These are phyloP conservation scores for Chaetomium globosum DNA, from an alignment of 2,329 filamentous ascomycete genomes.

Conservation along the genomic window DNA sequence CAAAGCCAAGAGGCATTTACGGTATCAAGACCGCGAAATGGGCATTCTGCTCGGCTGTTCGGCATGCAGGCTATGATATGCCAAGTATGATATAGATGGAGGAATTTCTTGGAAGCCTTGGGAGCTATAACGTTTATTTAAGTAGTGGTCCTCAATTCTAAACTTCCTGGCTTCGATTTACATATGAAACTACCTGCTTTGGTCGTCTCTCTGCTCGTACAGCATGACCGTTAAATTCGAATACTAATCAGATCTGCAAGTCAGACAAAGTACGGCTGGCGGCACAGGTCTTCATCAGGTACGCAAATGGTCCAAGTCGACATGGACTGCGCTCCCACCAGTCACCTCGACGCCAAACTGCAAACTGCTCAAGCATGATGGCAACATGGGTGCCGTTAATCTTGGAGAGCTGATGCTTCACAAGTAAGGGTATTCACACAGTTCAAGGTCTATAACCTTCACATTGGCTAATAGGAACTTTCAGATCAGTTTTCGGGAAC, in stretches of 20 bases:
- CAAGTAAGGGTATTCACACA: not conserved
- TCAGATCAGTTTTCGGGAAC: not conserved
- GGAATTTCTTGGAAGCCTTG: not conserved
- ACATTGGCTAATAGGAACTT: not conserved
- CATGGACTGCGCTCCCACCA: not conserved
- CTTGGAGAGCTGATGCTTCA: not conserved
- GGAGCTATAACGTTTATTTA: not conserved
- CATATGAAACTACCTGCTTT: no score
- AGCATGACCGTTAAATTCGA: not conserved
- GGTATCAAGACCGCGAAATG: not conserved
- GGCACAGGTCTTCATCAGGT: not conserved
- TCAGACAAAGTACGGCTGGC: not conserved
- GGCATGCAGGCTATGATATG: not conserved
- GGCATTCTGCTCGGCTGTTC: not conserved
- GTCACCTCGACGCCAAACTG: not conserved
- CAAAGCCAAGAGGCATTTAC: not conserved
- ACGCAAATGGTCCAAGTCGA: not conserved
- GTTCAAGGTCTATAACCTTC: no score
- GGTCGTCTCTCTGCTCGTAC: not conserved
- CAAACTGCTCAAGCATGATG: not conserved
- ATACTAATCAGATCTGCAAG: no score
- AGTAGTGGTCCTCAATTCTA: not conserved
- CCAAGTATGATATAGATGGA: not conserved
- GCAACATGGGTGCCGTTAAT: not conserved
- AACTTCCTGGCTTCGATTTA: not conserved